phyloP scores from a whole-genome alignment of 2,329 filamentous ascomycete species.

The Mollisiaceae sp. region DNA sequence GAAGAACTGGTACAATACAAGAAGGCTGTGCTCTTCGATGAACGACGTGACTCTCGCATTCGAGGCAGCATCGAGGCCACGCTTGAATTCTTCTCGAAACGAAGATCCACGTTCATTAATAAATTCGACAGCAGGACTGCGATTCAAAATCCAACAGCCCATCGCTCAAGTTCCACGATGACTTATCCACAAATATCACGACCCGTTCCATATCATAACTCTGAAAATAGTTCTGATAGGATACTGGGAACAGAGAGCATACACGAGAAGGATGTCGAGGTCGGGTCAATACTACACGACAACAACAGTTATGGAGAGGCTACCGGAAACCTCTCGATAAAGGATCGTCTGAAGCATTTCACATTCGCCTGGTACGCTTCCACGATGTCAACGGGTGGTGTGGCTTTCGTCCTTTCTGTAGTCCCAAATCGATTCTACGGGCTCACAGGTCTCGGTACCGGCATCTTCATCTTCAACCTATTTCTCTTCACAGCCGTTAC shows the following conservation, averaged over 20 bases:
- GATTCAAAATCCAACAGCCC: conserved; percentile 12
- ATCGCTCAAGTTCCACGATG: conserved; percentile 20
- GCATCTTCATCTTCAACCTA: conserved; percentile 73
- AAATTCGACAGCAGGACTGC: conserved; percentile 28
- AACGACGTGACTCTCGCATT: conserved; percentile 32
- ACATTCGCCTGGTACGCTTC: conserved; percentile 66
- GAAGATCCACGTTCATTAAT: conserved; percentile 22
- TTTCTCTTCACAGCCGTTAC: conserved; percentile 65
- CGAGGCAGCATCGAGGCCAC: conserved; percentile 33
- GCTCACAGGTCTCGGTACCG: conserved; percentile 66
- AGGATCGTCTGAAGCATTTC: conserved; percentile 34
- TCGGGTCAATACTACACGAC: conserved; percentile 16
- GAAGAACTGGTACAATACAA: conserved; percentile 34
- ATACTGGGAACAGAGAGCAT: conserved; percentile 12
- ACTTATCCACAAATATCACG: conserved; percentile 25
- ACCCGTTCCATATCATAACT: conserved; percentile 4
- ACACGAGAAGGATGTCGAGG: conserved; percentile 21
- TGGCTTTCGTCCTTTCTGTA: conserved; percentile 67
- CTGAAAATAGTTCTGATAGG: conserved; percentile 6
- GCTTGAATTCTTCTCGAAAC: conserved; percentile 30
- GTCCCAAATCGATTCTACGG: conserved; percentile 70
- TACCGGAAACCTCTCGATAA: conserved; percentile 19
- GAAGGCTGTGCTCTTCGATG: conserved; percentile 31
- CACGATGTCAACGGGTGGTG: conserved; percentile 76
- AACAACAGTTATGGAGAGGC: conserved; percentile 18